phyloP scores from a whole-genome alignment of 257 asterid species.

The Solanum rostratum region DNA sequence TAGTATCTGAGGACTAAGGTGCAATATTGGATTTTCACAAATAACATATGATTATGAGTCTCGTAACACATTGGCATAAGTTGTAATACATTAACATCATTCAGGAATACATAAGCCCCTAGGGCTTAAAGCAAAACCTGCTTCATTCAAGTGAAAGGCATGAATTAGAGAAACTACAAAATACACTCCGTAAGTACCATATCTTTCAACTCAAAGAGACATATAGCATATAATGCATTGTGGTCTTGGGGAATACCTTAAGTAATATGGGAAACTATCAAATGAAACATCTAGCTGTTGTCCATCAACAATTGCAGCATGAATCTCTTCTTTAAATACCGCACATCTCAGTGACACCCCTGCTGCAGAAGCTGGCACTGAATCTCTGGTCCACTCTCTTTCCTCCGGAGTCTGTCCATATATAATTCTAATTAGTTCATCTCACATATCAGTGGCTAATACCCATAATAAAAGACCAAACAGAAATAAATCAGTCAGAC shows the following conservation, averaged over 20 bases:
- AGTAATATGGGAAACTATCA: conserved; percentile 78
- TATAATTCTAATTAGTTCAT: conserved; percentile 4
- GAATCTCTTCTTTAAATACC: conserved; percentile 51
- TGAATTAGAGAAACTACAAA: not conserved
- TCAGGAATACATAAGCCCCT: not conserved
- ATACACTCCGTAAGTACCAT: not conserved
- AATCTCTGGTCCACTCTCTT: conserved; percentile 54
- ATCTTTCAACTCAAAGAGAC: not conserved
- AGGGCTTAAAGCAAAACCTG: not conserved
- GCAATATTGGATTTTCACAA: not conserved
- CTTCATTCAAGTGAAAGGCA: not conserved
- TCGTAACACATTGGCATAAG: not conserved
- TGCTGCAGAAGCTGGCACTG: conserved; percentile 34
- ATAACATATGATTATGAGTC: not conserved
- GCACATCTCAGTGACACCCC: conserved; percentile 45
- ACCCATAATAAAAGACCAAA: conserved; percentile 1
- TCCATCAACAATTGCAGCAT: conserved; percentile 49
- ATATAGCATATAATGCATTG: not conserved
- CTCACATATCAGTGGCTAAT: not conserved
- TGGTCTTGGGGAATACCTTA: conserved; percentile 35
- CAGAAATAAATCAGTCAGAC: conserved; percentile 6
- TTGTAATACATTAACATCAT: not conserved
- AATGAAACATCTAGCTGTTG: conserved; percentile 56
- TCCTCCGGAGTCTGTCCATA: conserved; percentile 38
- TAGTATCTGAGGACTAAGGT: not conserved